Evolutionary conservation across 257 asterid species (phyloP), one percentile per base, ranked within the genome.

Genomic region (Primulina eburnea): DNA sequence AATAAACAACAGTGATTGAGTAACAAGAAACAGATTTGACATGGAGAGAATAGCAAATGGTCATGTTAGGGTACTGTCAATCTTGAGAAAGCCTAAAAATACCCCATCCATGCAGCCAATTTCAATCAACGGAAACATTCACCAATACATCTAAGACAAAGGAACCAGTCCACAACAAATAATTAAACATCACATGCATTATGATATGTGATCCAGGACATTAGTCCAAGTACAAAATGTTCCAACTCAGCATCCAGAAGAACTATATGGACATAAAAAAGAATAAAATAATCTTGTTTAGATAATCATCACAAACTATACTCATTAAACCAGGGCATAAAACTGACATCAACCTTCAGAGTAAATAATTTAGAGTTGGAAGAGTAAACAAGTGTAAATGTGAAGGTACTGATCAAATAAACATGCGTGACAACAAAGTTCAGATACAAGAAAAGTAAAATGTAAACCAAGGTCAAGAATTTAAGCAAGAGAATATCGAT

Each of bases 341-440:
- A 52, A 20, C 6, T 4, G 14, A 43, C 52, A 40, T 62, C 67
- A 35, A 64, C 70, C 65, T 67, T 43, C 72, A 60, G 8, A 73
- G 30, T 55, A 17, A 47, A 38, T 43, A 43, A 9, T 33, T 67
- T 56, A 59, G 61, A 35, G 24, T 4, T 10, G 20, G 26, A 10
- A 63, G 56, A 67, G 26, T 56, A 28, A 50, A 20, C 43, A 24
- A 14, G 43, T 7, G 43, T 53, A 61, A 67, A 38, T 30, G 26
- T 32, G 16, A 63, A 56, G 7, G 61, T 33, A 61, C 38, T 2
- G 17, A 62, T 37, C 58, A 76, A 73, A 76, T 32, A 29, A 40
- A 16, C 72, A 59, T 53, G 9, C 29, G 63, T 34, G 35, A n/a
- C 59, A 47, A 65, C 38, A 47, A 59, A 32, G 29, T 60, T 53